A percentile compares a stretch with the other conserved stretches of the same genome.
These are phyloP conservation scores for Hypoxylon subgilvum DNA, from an alignment of 495 filamentous ascomycete genomes.

Conservation along the genomic window DNA sequence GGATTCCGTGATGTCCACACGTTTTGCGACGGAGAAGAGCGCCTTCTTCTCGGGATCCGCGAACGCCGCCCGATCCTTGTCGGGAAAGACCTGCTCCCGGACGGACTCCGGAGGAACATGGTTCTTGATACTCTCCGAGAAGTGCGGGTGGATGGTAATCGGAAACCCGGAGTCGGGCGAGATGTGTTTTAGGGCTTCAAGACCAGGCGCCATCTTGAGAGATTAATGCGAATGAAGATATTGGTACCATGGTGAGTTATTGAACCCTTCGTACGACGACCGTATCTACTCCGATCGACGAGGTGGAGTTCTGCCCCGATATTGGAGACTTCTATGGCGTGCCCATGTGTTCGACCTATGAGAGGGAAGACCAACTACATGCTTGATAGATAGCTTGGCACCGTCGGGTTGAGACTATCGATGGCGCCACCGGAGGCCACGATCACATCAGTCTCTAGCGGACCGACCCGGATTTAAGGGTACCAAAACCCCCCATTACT, in stretches of 20 bases:
- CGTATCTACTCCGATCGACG: conserved; percentile 6
- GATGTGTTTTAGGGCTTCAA: conserved; percentile 46
- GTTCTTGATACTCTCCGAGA: conserved; percentile 64
- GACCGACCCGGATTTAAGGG: not conserved
- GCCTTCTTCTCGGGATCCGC: conserved; percentile 60
- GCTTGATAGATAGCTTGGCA: conserved; percentile 25
- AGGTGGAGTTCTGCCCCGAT: not conserved
- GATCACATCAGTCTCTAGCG: conserved; percentile 26
- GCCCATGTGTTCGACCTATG: conserved; percentile 21
- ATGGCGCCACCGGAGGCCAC: conserved; percentile 20
- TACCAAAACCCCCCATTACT: too few species aligned
- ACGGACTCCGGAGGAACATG: conserved; percentile 54
- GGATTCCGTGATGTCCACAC: conserved; percentile 58
- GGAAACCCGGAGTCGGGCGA: conserved; percentile 48
- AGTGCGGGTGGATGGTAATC: conserved; percentile 62
- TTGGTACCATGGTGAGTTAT: not conserved
- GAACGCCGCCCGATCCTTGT: conserved; percentile 56
- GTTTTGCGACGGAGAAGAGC: conserved; percentile 53
- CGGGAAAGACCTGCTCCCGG: conserved; percentile 49
- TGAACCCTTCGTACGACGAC: not conserved
- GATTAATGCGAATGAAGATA: not conserved
- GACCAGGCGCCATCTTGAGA: conserved; percentile 36
- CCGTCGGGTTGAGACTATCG: conserved; percentile 18
- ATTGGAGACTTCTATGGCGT: conserved; percentile 33
- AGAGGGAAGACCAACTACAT: not conserved